Base-by-base conservation (phyloP, 768 basidiomycete species). In the Phanerochaete carnosa region DNA sequence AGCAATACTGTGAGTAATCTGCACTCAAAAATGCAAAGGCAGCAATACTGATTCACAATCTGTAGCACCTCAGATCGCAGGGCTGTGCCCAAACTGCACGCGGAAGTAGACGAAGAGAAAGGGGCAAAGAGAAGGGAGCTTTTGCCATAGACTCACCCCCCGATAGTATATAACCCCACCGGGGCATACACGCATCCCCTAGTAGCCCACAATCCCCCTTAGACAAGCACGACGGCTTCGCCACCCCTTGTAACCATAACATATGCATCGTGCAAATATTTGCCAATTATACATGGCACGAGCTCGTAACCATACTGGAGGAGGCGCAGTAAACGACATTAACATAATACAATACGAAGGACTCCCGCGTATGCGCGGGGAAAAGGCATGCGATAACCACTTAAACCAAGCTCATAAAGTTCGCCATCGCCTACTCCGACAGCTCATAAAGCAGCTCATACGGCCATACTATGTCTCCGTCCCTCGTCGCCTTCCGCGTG, bases 381-480 rank as follows among this genome's bases (percentile, higher is more conserved):
- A 33, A 45, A 25, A 29, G 22, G 30, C 56, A 60, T 32, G 23
- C 25, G 37, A 11, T 43, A 52, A 52, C 57, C 45, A 25, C 52
- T 43, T 28, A 19, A 25, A 37, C 35, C 26, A 26, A 30, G 15
- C 29, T 39, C 25, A 35, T 39, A 26, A 7, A 35, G 39, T 51
- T 45, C 32, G 22, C 49, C 22, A 51, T 55, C 45, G 45, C 50
- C 50, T n/a, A n/a, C n/a, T n/a, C n/a, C n/a, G n/a, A n/a, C n/a
- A n/a, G n/a, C n/a, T n/a, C n/a, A n/a, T n/a, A n/a, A n/a, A n/a
- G n/a, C n/a, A n/a, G n/a, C 22, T 55, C 68, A 89, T 53, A 87
- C 79, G 28, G 82, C 84, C 77, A 89, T 79, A 69, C 87, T 89
- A 69, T 89, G 88, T 61, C 88, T 75, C 67, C 88, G 78, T 46